Percentiles rank a stretch among this genome's conserved stretches.
Conservation (phyloP, 1,284 basidiomycete genomes). For the Jaminaea rosea region DNA sequence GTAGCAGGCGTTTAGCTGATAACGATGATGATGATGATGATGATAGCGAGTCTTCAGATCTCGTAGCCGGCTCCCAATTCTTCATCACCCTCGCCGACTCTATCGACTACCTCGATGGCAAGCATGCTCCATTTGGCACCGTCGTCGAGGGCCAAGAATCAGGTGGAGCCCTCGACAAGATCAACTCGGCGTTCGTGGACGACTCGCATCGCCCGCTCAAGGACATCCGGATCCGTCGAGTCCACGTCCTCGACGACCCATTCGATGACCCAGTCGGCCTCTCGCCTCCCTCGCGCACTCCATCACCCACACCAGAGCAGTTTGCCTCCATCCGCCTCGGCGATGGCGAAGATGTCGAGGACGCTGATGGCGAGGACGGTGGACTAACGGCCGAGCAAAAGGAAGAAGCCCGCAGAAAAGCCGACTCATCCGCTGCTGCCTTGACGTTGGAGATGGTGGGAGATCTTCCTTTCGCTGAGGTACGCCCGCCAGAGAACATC, state of each 20-base stretch:
- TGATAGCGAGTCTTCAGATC: conserved; percentile 48
- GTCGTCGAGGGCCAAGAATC: conserved; percentile 87
- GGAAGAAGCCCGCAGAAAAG: conserved; percentile 66
- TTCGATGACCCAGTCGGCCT: conserved; percentile 66
- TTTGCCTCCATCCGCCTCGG: conserved; percentile 58
- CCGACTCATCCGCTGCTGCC: conserved; percentile 82
- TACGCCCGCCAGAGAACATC: conserved; percentile 94
- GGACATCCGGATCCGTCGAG: conserved; percentile 71
- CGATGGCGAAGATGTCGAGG: conserved; percentile 52
- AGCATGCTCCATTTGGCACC: conserved; percentile 88
- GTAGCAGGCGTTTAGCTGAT: not conserved
- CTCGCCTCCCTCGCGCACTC: conserved; percentile 62
- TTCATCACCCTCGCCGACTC: conserved; percentile 84
- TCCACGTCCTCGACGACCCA: conserved; percentile 93
- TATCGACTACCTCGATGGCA: conserved; percentile 89
- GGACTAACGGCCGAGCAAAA: conserved; percentile 71
- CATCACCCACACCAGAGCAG: conserved; percentile 52
- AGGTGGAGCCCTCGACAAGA: conserved; percentile 65
- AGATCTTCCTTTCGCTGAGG: conserved; percentile 93
- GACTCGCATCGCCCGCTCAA: conserved; percentile 80
- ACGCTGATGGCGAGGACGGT: too few relatives aligned
- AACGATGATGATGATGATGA: conserved; percentile 54
- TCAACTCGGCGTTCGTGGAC: conserved; percentile 84
- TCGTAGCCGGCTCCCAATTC: conserved; percentile 89
- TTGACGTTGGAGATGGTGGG: conserved; percentile 98